Evolutionary conservation across 2,329 filamentous ascomycete genomes (phyloP), one percentile per base, ranked within the genome.

Genomic region (Saccharata proteae): DNA sequence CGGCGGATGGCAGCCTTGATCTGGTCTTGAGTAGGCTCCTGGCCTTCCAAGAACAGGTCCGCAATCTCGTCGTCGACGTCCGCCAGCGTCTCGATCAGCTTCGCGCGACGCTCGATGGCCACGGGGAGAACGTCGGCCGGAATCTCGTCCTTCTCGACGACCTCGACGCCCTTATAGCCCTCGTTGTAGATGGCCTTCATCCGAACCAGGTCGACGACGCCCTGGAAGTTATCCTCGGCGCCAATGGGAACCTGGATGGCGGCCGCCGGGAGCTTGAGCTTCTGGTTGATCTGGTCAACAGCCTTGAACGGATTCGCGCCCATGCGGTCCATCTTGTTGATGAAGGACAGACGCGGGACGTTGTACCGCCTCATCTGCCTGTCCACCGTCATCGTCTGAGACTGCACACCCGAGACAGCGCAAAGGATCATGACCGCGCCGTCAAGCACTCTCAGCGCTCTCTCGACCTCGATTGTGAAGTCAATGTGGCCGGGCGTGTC

Each of bases 321-420:
- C 80, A 94, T 94, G 43, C 90, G 80, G 53, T 98, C 90, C 88
- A 98, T 96, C 70, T 98, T 98, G 67, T 98, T 98, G 55, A 98
- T 76, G 51, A 98, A 98, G 33, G 82, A 93, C 55, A 98, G 77
- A 46, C 90, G 74, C 38, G 90, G 90, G 40, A 98, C 78, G 52
- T 96, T 88, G 68, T 98, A 98, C 45, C 90, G 77, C 65, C 85
- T 83, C 90, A 98, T 98, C 65, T 98, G 90, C 46, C 90, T 74
- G 58, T 98, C 86, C 41, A 98, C 90, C 2, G 90, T 98, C 47
- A 94, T 94, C 13, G 90, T 98, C 62, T 98, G 90, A 52, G 80
- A 88, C 62, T 98, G 90, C 19, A 98, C 90, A 52, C 90, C 90
- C 48, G 83, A 93, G 38, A 96, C 90, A 39, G 90, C 90, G 55